A percentile compares a stretch with the other conserved stretches of the same genome.
Evolutionary conservation across 768 basidiomycete species (phyloP).

Genomic region (Amanita polypyramis): DNA sequence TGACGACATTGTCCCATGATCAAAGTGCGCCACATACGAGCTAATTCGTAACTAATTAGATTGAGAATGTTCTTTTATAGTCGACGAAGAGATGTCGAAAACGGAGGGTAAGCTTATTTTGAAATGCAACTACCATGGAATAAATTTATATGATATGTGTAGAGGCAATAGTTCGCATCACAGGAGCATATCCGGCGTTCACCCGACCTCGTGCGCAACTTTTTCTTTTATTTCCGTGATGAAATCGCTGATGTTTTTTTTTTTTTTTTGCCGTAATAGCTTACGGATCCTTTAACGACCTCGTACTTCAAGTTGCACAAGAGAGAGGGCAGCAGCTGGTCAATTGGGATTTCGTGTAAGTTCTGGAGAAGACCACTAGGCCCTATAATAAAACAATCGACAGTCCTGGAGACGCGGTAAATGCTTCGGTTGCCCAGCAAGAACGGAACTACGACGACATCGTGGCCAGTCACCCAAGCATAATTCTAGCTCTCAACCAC

Average conservation of each 20-base stretch:
- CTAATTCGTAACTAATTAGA: too few species aligned
- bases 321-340: constrained; percentile 21
- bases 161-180: constrained; percentile 25
- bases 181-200: constrained; percentile 26
- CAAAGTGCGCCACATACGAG: too few species aligned
- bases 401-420: constrained; percentile 22
- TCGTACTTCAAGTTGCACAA: constrained; percentile 22
- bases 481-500: constrained; percentile 24
- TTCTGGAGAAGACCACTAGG: constrained; percentile 5
- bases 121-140: too few species aligned
- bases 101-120: too few species aligned
- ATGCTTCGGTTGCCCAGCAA: constrained; percentile 14
- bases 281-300: constrained; percentile 30
- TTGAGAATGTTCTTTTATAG: too few species aligned
- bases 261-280: constrained; percentile 13
- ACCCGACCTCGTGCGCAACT: constrained; percentile 26
- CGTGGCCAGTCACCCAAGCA: constrained; percentile 15
- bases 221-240: background rate
- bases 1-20: too few species aligned
- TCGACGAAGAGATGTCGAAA: too few species aligned
- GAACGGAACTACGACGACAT: constrained; percentile 16
- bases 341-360: constrained; percentile 30
- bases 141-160: too few species aligned
- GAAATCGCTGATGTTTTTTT: background rate
- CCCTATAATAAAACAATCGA: background rate